A percentile compares a stretch with the other conserved stretches of the same genome.
phyloP scores from a whole-genome alignment of 108 stramenopile genomes.

The Nitzschia sp. region DNA sequence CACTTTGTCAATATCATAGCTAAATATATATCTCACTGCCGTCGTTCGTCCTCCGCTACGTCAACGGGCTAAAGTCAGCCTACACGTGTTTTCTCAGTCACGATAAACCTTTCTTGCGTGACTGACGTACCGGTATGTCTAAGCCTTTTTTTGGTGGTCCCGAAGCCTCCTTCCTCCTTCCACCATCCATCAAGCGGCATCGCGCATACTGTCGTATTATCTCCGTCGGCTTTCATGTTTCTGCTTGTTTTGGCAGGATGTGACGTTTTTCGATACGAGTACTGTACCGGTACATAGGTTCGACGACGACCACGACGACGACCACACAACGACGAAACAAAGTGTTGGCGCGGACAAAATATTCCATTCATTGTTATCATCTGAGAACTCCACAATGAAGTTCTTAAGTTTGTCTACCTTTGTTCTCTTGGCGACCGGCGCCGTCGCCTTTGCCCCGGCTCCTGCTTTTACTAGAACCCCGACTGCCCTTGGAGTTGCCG shows the following conservation, averaged over 20 bases:
- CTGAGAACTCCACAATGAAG: not conserved
- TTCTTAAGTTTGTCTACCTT: not conserved
- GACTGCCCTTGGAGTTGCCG: conserved; percentile 53
- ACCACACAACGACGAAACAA: not conserved
- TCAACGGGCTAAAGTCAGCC: not conserved
- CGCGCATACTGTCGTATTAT: too few species aligned
- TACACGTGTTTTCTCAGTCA: not conserved
- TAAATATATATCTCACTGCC: too few species aligned
- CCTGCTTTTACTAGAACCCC: not conserved
- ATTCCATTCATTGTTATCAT: not conserved
- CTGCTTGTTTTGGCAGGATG: too few species aligned
- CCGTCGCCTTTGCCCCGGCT: not conserved
- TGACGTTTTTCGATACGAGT: too few species aligned
- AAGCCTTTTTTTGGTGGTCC: not conserved
- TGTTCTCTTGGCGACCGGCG: not conserved
- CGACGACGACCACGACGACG: not conserved
- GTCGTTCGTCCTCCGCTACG: too few species aligned
- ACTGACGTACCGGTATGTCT: not conserved
- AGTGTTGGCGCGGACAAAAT: not conserved
- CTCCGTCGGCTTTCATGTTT: too few species aligned
- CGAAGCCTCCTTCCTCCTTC: not conserved
- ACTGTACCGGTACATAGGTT: too few species aligned
- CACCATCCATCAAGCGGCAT: not conserved
- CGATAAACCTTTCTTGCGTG: not conserved
- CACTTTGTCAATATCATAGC: too few species aligned